Evolutionary conservation across 441 rosid species (phyloP).

Genomic region (Pelargonium cotyledonis): DNA sequence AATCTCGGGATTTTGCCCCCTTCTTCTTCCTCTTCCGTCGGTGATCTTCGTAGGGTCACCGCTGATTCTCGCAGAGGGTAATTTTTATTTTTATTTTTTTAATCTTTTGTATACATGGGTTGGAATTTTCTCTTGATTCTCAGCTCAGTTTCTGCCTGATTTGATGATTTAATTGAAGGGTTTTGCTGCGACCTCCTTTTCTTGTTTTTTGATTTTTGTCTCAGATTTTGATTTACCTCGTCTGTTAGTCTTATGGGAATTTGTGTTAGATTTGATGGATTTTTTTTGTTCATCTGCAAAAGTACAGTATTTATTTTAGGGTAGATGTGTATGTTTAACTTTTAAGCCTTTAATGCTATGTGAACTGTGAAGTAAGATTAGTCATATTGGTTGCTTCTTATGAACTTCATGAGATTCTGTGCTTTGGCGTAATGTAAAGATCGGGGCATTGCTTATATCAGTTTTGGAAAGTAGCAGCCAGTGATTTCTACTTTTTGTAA

Average conservation of each 20-base stretch:
- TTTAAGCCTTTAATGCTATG: too few relatives aligned
- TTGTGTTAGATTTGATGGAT: neutral
- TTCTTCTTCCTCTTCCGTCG: constrained; percentile 52
- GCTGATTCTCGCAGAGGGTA: constrained; percentile 91
- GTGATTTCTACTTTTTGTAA: neutral
- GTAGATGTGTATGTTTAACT: neutral
- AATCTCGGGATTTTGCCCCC: constrained; percentile 73
- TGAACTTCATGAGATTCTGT: neutral
- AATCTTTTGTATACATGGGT: too few relatives aligned
- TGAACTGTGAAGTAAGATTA: neutral
- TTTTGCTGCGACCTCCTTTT: too few relatives aligned
- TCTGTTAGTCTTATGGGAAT: neutral
- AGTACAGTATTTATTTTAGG: too few relatives aligned
- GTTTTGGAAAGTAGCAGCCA: neutral
- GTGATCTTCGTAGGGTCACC: constrained; percentile 70
- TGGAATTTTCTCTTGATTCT: too few relatives aligned
- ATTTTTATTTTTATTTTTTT: neutral
- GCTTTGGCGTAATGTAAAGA: neutral
- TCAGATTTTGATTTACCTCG: neutral
- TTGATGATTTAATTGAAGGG: too few relatives aligned
- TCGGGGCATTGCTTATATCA: neutral
- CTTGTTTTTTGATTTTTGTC: neutral
- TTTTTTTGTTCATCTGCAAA: too few relatives aligned
- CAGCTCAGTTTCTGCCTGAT: too few relatives aligned
- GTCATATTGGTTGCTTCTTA: neutral